Percentiles rank a stretch among this genome's conserved stretches.
Evolutionary conservation across 768 basidiomycete species (phyloP).

Genomic region (Auricularia sp.): DNA sequence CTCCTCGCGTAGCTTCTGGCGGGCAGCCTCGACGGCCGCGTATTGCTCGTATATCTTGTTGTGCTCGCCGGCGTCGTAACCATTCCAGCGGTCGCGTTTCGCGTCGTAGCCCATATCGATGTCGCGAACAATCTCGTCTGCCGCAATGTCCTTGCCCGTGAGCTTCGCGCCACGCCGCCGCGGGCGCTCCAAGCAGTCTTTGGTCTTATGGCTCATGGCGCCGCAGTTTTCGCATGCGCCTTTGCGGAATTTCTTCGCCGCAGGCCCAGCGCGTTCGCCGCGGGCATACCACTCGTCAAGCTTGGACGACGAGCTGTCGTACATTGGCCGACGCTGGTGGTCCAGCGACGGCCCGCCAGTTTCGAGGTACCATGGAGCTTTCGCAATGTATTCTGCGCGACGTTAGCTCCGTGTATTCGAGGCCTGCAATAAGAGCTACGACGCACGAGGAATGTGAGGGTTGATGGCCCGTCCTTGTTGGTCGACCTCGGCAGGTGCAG

Average conservation of each 20-base stretch:
- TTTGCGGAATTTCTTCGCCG: constrained; percentile 93
- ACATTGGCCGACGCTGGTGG: constrained; percentile 76
- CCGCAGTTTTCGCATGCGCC: constrained; percentile 99
- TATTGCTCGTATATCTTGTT: constrained; percentile 88
- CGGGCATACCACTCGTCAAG: constrained; percentile 90
- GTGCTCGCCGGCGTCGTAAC: constrained; percentile 86
- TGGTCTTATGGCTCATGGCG: constrained; percentile 83
- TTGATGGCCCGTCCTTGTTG: constrained; percentile 94
- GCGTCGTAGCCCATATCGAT: constrained; percentile 74
- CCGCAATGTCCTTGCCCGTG: constrained; percentile 79
- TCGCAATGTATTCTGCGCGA: constrained; percentile 78
- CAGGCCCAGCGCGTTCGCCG: constrained; percentile 73
- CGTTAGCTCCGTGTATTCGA: background rate
- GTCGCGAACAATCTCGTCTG: constrained; percentile 85
- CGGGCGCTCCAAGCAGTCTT: constrained; percentile 93
- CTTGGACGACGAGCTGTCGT: constrained; percentile 44
- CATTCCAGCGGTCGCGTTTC: constrained; percentile 97
- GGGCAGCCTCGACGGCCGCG: constrained; percentile 79
- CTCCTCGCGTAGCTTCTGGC: constrained; percentile 87
- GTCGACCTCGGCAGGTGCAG: constrained; percentile 90
- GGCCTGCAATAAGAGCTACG: background rate
- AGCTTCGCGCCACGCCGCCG: constrained; percentile 93
- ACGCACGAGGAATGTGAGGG: constrained; percentile 94
- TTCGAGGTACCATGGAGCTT: constrained; percentile 98
- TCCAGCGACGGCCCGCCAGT: constrained; percentile 87